Base-by-base conservation (phyloP, 148 eudicot genomes). In the Amaranthus palmeri region DNA sequence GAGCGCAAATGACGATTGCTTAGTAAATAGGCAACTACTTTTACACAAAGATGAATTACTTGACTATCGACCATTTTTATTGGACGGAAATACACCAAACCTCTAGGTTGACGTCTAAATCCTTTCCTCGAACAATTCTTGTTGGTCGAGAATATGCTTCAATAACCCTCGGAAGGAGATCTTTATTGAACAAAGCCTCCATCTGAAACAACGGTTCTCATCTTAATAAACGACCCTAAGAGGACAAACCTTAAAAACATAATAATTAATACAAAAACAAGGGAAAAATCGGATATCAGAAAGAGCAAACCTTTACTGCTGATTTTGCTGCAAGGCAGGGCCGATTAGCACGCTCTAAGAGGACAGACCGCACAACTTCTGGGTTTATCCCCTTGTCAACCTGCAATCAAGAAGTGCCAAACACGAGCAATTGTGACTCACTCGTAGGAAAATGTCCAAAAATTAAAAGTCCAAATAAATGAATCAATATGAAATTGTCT, bases 91-190 rank as follows among this genome's bases (percentile, higher is more conserved):
- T 25, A 44, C 70, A 18, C 45, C 40, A 8, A 7, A 95, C 99
- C 92, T 89, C 82, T 36, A 70, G 52, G 69, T 84, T 81, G 78
- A 61, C 66, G 71, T 76, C 80, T 67, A 82, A 49, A 71, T 87
- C 90, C 84, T 95, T 95, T 68, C 99, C 99, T 52, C 99, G 96
- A 65, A 95, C 97, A 59, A 95, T 95, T 81, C 97, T 95, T 65
- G 99, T 92, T 62, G 99, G 99, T 47, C 99, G 85, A 72, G 96
- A 92, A 85, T 95, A 95, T 63, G 93, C 97, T 85, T 95, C 97
- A 61, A 95, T 86, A 59, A 95, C 82, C 82, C 83, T 95, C 44
- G 93, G 83, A 43, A 95, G 75, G 78, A 86, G 88, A 67, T 86
- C 88, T 14, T 90, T 90, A 80, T 78, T 87, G 63, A 81, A 85